phyloP scores from a whole-genome alignment of 1,284 basidiomycete genomes.

The Papiliotrema nemorosa region DNA sequence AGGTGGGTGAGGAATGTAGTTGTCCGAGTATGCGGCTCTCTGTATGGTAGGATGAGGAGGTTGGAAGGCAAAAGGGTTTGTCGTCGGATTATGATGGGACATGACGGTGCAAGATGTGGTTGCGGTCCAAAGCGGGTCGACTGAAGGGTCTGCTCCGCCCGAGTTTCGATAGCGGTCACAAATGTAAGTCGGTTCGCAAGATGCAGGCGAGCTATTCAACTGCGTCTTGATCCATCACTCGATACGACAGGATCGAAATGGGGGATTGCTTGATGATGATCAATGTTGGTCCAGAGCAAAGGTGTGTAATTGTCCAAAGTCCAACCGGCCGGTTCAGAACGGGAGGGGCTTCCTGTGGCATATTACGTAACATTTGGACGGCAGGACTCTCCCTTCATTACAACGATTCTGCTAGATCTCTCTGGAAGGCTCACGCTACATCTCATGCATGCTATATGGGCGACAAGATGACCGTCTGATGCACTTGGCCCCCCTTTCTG shows the following conservation, averaged over 20 bases:
- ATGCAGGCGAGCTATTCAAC: too few relatives aligned
- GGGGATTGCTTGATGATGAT: not conserved
- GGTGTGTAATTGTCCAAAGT: not conserved
- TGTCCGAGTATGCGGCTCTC: not conserved
- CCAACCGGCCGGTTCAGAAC: not conserved
- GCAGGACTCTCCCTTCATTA: conserved; percentile 20
- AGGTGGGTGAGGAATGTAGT: conserved; percentile 8
- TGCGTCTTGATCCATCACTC: too few relatives aligned
- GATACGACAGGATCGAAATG: not conserved
- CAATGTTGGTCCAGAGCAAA: too few relatives aligned
- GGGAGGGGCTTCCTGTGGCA: conserved; percentile 2
- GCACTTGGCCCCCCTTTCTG: too few relatives aligned
- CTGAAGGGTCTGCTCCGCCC: not conserved
- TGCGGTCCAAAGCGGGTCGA: not conserved
- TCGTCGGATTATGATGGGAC: not conserved
- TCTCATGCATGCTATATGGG: too few relatives aligned
- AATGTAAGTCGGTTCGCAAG: not conserved
- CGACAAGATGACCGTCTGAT: too few relatives aligned
- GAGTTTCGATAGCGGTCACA: not conserved
- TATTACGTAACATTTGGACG: conserved; percentile 40
- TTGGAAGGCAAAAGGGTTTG: not conserved
- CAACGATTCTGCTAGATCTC: conserved; percentile 15
- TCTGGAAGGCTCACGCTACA: not conserved
- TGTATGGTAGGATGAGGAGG: not conserved
- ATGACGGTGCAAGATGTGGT: not conserved